Base-by-base conservation (phyloP, 140 eudicot genomes). In the Flaveria floridana region DNA sequence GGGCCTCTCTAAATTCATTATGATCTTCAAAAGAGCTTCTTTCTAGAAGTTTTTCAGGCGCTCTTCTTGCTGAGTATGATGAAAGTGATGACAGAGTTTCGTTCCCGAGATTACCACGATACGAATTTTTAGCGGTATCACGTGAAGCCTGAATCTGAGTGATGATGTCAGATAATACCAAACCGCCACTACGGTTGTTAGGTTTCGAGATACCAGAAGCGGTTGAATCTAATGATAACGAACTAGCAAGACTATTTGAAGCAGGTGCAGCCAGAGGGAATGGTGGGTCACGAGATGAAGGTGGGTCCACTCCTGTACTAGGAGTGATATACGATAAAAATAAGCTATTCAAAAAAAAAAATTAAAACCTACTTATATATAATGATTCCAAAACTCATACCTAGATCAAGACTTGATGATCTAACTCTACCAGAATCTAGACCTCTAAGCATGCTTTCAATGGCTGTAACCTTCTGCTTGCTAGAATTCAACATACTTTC, bases 301-400 rank as follows among this genome's bases (percentile, higher is more conserved):
- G 99, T 6, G 92, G 97, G 90, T 88, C 97, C 84, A 94, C 96
- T 90, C 99, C 99, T 94, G 99, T 87, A 87, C 96, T 85, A 90
- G 95, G 87, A 81, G 23, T 61, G 82, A 85, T 42, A 73, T 76
- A 55, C 76, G 41, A 83, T 57, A 73, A 83, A 83, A 81, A 74
- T 70, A 84, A 74, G 86, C 84, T 80, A 76, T 77, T 87, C 86
- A 76, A 41, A 68, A 58, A 41, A 68, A 58, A 34, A 71, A 16
- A 76, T 48, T 34, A 34, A 72, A 72, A 28, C 7, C 4, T 34
- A 10, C 13, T 15, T 72, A 52, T 18, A 50, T 15, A 16, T 30
- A 63, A 63, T 48, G 23, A 55, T 34, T 26, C 64, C 59, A 65
- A 9, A 75, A 71, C 30, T 55, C 58, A 28, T 73, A 80, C 99